Conservation (phyloP, 371 early-diverging fungal genomes). For the Capillidium rhysosporum region DNA sequence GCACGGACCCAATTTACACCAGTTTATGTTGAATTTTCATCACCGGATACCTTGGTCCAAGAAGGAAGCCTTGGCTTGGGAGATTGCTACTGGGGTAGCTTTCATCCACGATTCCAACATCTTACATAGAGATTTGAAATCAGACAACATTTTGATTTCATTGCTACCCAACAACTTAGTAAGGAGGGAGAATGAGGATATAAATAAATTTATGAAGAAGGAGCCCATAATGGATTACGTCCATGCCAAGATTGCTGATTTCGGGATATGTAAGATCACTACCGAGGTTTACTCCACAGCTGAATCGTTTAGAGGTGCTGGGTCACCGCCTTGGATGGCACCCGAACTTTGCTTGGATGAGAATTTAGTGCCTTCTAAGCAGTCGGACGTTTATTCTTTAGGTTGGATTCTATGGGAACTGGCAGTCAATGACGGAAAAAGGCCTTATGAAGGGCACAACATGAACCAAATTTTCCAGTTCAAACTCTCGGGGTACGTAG, state of each 20-base stretch:
- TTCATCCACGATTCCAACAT: constrained; percentile 71
- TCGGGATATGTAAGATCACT: constrained; percentile 69
- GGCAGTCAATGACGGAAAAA: background rate
- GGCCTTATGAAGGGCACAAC: background rate
- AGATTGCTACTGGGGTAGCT: constrained; percentile 59
- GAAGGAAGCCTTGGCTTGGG: constrained; percentile 22
- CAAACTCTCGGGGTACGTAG: background rate
- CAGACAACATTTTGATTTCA: constrained; percentile 64
- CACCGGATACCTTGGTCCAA: background rate
- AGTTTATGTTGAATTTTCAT: background rate
- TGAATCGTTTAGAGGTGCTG: background rate
- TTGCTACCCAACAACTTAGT: constrained; percentile 17
- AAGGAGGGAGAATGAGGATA: constrained; percentile 67
- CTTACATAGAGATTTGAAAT: constrained; percentile 82
- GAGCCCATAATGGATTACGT: constrained; percentile 33
- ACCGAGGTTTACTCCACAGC: constrained; percentile 7
- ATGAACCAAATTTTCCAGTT: background rate
- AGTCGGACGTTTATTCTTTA: constrained; percentile 1
- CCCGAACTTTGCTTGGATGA: background rate
- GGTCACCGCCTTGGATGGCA: constrained; percentile 6
- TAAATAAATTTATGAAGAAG: constrained; percentile 21
- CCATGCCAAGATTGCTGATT: constrained; percentile 53
- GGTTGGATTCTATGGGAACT: constrained; percentile 5
- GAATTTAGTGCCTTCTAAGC: background rate
- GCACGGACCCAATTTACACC: background rate